Percentiles rank a stretch among this genome's conserved stretches.
phyloP scores from a whole-genome alignment of 2,329 filamentous ascomycete genomes.

The Colletotrichum trifolii region DNA sequence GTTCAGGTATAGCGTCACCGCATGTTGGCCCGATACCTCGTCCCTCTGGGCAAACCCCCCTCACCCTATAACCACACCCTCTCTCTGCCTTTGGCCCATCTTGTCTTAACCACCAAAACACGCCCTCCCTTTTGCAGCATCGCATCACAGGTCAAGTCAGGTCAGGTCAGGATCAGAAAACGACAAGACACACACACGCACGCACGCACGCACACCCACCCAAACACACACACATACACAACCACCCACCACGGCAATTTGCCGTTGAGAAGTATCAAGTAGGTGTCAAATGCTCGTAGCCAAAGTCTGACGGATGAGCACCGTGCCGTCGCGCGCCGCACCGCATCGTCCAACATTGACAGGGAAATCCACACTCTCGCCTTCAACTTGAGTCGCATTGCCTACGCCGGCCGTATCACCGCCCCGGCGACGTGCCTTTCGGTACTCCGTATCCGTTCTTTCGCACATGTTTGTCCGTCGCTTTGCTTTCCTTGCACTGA shows the following conservation, averaged over 20 bases:
- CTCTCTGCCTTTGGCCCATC: constrained; percentile 1
- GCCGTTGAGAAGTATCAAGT: constrained; percentile 28
- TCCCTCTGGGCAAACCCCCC: constrained; percentile 6
- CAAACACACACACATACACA: neutral
- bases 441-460: constrained; percentile 6
- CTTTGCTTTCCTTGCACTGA: constrained; percentile 1
- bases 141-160: neutral
- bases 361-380: neutral
- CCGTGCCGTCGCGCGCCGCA: constrained; percentile 10
- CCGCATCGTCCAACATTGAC: neutral
- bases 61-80: constrained; percentile 4
- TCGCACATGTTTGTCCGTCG: constrained; percentile 15
- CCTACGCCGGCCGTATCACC: neutral
- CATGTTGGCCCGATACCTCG: constrained; percentile 18
- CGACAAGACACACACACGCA: too few species aligned
- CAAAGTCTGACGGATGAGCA: constrained; percentile 12
- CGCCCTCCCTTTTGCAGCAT: neutral
- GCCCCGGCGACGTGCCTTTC: constrained; percentile 14
- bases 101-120: constrained; percentile 20
- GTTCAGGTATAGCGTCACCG: constrained; percentile 20
- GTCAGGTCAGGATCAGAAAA: too few species aligned
- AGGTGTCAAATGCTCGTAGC: constrained; percentile 8
- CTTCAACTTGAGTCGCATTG: neutral
- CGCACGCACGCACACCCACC: neutral
- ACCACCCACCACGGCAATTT: constrained; percentile 24